phyloP scores from a whole-genome alignment of 768 basidiomycete genomes.

The Lentinula detonsa region DNA sequence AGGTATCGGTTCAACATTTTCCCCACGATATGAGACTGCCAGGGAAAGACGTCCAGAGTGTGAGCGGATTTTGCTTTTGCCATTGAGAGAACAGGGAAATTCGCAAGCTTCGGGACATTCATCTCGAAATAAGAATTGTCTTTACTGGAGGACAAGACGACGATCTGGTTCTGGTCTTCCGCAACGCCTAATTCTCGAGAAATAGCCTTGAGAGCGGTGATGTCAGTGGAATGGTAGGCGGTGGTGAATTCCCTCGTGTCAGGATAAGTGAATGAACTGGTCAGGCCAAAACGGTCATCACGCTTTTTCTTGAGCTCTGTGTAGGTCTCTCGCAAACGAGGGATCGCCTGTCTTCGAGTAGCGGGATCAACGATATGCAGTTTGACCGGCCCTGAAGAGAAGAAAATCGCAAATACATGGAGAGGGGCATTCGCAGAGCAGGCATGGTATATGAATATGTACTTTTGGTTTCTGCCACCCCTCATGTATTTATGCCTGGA shows the following conservation, averaged over 20 bases:
- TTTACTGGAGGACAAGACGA: slow-evolving; percentile 84
- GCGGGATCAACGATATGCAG: slow-evolving; percentile 91
- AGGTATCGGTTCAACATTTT: slow-evolving; percentile 87
- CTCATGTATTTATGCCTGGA: slow-evolving; percentile 69
- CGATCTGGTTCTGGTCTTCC: slow-evolving; percentile 65
- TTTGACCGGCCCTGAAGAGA: slow-evolving; percentile 61
- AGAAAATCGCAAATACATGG: slow-evolving; percentile 86
- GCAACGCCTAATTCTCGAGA: slow-evolving; percentile 79
- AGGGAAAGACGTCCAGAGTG: slow-evolving; percentile 77
- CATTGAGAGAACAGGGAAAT: slow-evolving; percentile 88
- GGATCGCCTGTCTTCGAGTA: slow-evolving; percentile 75
- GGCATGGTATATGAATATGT: slow-evolving; percentile 87
- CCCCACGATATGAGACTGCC: slow-evolving; percentile 77
- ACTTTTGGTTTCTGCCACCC: slow-evolving; percentile 62
- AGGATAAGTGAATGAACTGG: slow-evolving; percentile 59
- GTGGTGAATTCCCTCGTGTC: slow-evolving; percentile 53
- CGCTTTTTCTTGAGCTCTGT: slow-evolving; percentile 52
- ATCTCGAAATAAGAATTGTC: slow-evolving; percentile 80
- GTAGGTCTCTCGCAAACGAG: slow-evolving; percentile 74
- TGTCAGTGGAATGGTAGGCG: slow-evolving; percentile 74
- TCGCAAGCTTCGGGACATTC: slow-evolving; percentile 59
- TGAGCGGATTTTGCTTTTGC: slow-evolving; percentile 71
- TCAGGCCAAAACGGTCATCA: slow-evolving; percentile 29
- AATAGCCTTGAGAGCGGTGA: slow-evolving; percentile 77
- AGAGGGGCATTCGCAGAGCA: slow-evolving; percentile 65